A percentile compares a stretch with the other conserved stretches of the same genome.
Conservation (phyloP, 805 yeast species). For the Kuraishia ogatae region DNA sequence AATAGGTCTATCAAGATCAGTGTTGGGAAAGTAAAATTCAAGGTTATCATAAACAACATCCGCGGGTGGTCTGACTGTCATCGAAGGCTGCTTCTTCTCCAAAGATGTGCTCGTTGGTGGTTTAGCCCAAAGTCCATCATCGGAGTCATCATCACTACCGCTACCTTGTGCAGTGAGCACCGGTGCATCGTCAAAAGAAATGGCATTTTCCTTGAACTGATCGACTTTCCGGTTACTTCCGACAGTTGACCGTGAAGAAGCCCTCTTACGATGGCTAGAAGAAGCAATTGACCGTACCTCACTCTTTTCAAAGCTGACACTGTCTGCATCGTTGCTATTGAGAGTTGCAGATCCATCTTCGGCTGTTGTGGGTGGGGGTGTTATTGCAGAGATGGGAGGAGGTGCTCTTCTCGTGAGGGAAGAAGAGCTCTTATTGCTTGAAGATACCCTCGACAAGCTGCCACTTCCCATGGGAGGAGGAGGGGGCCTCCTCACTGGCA, state of each 20-base stretch:
- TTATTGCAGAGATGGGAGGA: background rate
- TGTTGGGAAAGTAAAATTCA: slow-evolving; percentile 85
- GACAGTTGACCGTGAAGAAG: background rate
- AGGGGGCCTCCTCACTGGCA: slow-evolving; percentile 67
- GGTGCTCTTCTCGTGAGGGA: slow-evolving; percentile 31
- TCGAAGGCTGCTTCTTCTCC: slow-evolving; percentile 6
- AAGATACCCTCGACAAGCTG: slow-evolving; percentile 25
- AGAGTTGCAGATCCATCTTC: background rate
- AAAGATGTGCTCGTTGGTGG: slow-evolving; percentile 17
- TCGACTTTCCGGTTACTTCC: slow-evolving; percentile 18
- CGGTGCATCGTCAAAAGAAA: slow-evolving; percentile 74
- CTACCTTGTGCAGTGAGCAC: slow-evolving; percentile 24
- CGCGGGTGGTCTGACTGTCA: slow-evolving; percentile 88
- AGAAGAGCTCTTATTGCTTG: slow-evolving; percentile 63
- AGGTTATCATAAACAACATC: slow-evolving; percentile 88
- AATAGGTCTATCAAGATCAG: slow-evolving; percentile 88
- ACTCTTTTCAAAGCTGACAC: background rate
- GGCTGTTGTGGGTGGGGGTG: background rate
- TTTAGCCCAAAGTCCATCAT: slow-evolving; percentile 56
- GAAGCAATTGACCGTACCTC: background rate
- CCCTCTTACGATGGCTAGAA: background rate
- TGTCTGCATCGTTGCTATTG: background rate
- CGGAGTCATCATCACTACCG: slow-evolving; percentile 27
- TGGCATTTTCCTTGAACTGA: slow-evolving; percentile 60
- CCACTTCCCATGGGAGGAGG: slow-evolving; percentile 33